These are phyloP conservation scores for Paracoccidioides lutzii DNA, from an alignment of 2,329 filamentous ascomycete genomes.

Conservation along the genomic window DNA sequence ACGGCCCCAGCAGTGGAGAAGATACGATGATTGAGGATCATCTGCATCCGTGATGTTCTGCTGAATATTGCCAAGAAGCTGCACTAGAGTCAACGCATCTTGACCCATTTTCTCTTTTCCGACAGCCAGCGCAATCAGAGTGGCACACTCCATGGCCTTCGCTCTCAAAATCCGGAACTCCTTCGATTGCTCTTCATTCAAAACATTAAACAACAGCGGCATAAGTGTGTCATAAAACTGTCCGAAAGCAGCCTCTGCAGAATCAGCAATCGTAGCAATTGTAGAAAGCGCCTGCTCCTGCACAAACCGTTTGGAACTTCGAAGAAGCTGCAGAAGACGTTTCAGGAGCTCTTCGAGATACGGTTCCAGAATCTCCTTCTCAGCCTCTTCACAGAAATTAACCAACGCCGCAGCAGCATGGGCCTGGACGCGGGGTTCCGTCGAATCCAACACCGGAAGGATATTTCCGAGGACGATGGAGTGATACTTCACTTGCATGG, in stretches of 20 bases:
- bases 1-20: slow-evolving; percentile 97
- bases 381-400: slow-evolving; percentile 97
- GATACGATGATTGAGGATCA: slow-evolving; percentile 89
- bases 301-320: slow-evolving; percentile 87
- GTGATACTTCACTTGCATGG: slow-evolving; percentile 95
- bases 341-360: slow-evolving; percentile 81
- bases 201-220: slow-evolving; percentile 81
- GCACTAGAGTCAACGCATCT: slow-evolving; percentile 77
- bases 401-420: slow-evolving; percentile 95
- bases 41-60: slow-evolving; percentile 76
- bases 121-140: slow-evolving; percentile 82
- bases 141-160: slow-evolving; percentile 98
- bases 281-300: slow-evolving; percentile 96
- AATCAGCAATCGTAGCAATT: slow-evolving; percentile 97
- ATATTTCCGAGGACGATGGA: slow-evolving; percentile 76
- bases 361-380: slow-evolving; percentile 80
- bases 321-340: slow-evolving; percentile 74
- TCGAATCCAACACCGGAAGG: slow-evolving; percentile 78
- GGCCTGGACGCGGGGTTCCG: slow-evolving; percentile 87
- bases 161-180: slow-evolving; percentile 82
- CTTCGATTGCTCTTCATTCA: slow-evolving; percentile 82
- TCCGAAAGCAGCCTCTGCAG: slow-evolving; percentile 83
- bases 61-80: slow-evolving; percentile 79
- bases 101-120: slow-evolving; percentile 82
- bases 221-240: slow-evolving; percentile 95